Evolutionary conservation across 169 alveolate species (phyloP).

Genomic region (Eimeria sp.): DNA sequence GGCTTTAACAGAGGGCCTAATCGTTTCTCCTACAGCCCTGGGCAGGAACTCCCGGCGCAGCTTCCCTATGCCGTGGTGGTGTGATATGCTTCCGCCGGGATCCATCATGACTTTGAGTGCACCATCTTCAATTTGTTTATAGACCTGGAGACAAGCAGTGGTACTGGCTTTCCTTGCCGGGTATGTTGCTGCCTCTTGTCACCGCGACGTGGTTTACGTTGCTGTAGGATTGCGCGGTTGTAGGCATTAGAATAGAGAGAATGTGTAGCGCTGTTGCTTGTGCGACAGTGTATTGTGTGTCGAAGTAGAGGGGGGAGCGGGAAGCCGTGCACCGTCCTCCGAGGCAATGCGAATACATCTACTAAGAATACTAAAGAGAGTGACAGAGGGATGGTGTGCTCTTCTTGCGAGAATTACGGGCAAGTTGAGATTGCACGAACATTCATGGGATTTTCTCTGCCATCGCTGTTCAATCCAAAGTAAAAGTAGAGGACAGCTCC

Average conservation of each 20-base stretch:
- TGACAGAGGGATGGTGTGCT: not conserved
- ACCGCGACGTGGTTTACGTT: not conserved
- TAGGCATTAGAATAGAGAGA: not conserved
- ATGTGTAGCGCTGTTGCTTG: not conserved
- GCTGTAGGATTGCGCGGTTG: not conserved
- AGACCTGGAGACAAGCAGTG: constrained; percentile 62
- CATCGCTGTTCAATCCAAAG: constrained; percentile 88
- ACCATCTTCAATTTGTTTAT: constrained; percentile 89
- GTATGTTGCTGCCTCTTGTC: not conserved
- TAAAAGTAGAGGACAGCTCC: constrained; percentile 92
- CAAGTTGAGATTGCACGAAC: not conserved
- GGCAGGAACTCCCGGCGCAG: constrained; percentile 88
- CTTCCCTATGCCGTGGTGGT: constrained; percentile 95
- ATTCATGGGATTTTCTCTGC: constrained; percentile 87
- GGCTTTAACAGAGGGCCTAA: constrained; percentile 30
- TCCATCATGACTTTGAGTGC: constrained; percentile 90
- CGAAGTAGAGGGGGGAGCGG: not conserved
- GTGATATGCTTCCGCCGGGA: constrained; percentile 91
- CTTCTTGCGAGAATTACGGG: not conserved
- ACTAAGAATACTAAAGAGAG: not conserved
- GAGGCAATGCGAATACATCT: not conserved
- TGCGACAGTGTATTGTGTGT: not conserved
- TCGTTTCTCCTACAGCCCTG: constrained; percentile 85
- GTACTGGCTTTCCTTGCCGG: not conserved
- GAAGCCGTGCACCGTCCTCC: not conserved